Evolutionary conservation across 2,329 filamentous ascomycete genomes (phyloP).

Genomic region (Apiospora koreana): DNA sequence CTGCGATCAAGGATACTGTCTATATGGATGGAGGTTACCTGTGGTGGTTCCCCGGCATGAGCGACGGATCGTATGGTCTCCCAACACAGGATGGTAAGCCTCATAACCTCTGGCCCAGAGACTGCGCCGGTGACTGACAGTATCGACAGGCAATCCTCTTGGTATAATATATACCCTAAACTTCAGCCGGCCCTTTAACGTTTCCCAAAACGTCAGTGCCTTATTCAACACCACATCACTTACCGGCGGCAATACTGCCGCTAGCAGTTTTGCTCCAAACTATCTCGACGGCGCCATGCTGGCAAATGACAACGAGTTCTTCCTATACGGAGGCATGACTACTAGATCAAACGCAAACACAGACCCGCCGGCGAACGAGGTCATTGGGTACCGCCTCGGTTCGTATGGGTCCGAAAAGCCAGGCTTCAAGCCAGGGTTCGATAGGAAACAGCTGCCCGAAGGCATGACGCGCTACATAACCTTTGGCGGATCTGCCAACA

Average conservation of each 20-base stretch:
- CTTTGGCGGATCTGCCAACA: constrained; percentile 63
- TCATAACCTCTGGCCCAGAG: not conserved
- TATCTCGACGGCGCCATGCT: constrained; percentile 66
- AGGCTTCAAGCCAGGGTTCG: constrained; percentile 46
- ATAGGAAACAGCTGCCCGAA: constrained; percentile 39
- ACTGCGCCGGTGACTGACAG: constrained; percentile 15
- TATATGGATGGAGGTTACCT: constrained; percentile 66
- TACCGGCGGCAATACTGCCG: constrained; percentile 49
- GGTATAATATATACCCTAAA: constrained; percentile 60
- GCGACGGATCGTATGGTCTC: constrained; percentile 40
- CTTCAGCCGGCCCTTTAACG: constrained; percentile 57
- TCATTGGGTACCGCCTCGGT: constrained; percentile 54
- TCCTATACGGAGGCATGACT: constrained; percentile 61
- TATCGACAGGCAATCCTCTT: constrained; percentile 46
- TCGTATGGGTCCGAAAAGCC: constrained; percentile 49
- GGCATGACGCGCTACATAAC: constrained; percentile 62
- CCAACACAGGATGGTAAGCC: constrained; percentile 44
- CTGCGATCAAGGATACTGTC: constrained; percentile 60
- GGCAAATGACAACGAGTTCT: constrained; percentile 63
- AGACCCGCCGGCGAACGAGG: constrained; percentile 40
- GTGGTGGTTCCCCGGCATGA: constrained; percentile 52
- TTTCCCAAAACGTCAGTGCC: constrained; percentile 51
- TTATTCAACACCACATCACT: constrained; percentile 47
- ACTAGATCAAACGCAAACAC: constrained; percentile 35
- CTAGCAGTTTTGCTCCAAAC: constrained; percentile 53